These are phyloP conservation scores for Arthrobotrys sphaeroides DNA, from an alignment of 2,329 filamentous ascomycete species.

Conservation along the genomic window DNA sequence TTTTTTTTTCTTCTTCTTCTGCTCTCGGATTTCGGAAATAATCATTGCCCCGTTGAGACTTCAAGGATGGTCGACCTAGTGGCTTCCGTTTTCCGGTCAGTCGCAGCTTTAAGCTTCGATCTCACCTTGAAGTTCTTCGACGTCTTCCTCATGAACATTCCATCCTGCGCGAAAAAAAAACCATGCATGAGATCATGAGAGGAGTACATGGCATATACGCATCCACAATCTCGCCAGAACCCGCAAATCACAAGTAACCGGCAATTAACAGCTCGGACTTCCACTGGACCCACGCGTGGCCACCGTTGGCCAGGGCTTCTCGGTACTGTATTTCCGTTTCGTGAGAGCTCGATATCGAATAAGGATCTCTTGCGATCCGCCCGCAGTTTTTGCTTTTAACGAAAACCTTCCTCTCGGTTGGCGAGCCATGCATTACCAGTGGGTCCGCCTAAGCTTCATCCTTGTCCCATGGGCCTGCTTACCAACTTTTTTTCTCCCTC, in stretches of 20 bases:
- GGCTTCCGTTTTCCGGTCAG: constrained; percentile 22
- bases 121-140: constrained; percentile 6
- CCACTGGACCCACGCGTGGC: not conserved
- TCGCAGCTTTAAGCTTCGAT: constrained; percentile 3
- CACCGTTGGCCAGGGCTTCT: constrained; percentile 11
- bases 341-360: constrained; percentile 19
- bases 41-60: not conserved
- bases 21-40: constrained; percentile 51
- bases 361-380: constrained; percentile 18
- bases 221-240: not conserved
- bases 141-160: constrained; percentile 3
- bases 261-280: not conserved
- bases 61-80: constrained; percentile 1
- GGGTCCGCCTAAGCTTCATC: constrained; percentile 52
- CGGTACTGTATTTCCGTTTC: not conserved
- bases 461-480: constrained; percentile 42
- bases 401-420: constrained; percentile 40
- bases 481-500: constrained; percentile 13
- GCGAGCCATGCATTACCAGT: constrained; percentile 31
- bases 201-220: constrained; percentile 13
- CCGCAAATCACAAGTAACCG: not conserved
- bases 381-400: constrained; percentile 42
- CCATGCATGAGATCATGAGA: constrained; percentile 8
- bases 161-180: not conserved
- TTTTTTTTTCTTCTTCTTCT: not conserved